phyloP scores from a whole-genome alignment of 768 basidiomycete genomes.

The Rubroboletus satanas region DNA sequence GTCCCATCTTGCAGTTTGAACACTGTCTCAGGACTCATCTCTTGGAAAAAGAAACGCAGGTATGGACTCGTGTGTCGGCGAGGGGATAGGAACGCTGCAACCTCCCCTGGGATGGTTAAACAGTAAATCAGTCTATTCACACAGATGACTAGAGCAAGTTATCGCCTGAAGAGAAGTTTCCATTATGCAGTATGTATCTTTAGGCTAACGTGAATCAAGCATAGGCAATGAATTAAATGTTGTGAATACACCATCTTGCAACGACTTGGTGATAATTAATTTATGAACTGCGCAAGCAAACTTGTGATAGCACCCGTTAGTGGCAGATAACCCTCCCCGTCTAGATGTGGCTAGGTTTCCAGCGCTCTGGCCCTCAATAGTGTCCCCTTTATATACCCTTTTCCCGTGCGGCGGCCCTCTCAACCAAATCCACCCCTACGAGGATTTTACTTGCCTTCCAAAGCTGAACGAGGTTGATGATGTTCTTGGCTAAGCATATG shows the following conservation, averaged over 20 bases:
- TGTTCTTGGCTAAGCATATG: conserved; percentile 77
- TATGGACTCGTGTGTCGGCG: conserved; percentile 5
- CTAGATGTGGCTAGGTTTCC: conserved; percentile 13
- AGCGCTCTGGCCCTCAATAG: not conserved
- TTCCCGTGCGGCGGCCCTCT: conserved; percentile 64
- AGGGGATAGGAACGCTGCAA: not conserved
- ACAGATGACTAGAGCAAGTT: not conserved
- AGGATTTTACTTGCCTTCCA: conserved; percentile 98
- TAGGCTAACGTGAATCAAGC: conserved; percentile 8
- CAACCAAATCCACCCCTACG: conserved; percentile 89
- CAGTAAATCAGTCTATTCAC: too few relatives aligned
- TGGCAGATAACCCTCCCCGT: conserved; percentile 5
- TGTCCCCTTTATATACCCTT: conserved; percentile 11
- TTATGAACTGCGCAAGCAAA: conserved; percentile 9
- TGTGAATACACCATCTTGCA: conserved; percentile 15
- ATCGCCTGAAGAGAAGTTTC: not conserved
- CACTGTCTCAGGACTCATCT: conserved; percentile 8
- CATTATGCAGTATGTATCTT: conserved; percentile 19
- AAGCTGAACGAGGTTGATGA: conserved; percentile 93
- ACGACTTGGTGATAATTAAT: conserved; percentile 16
- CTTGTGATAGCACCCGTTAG: conserved; percentile 4
- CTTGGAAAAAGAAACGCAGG: not conserved
- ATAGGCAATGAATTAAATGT: conserved; percentile 3
- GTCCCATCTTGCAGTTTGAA: not conserved
- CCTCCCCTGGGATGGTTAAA: not conserved